phyloP scores from a whole-genome alignment of 2,329 filamentous ascomycete species.

The Hypoxylon sp. region DNA sequence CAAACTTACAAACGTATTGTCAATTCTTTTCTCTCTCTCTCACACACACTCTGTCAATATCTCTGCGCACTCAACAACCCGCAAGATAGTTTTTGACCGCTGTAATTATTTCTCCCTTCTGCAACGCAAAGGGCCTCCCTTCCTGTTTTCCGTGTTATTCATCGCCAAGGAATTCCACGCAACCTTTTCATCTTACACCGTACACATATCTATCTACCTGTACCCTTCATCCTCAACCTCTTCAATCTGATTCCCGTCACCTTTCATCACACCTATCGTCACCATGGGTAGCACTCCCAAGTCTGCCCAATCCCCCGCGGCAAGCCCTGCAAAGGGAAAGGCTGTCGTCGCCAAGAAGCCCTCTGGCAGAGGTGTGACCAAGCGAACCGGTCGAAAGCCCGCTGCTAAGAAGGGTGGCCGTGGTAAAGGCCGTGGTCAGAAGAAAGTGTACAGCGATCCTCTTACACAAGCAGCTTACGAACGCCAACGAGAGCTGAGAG shows the following conservation, averaged over 20 bases:
- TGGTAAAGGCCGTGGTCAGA: slow-evolving; percentile 61
- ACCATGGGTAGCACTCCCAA: slow-evolving; percentile 52
- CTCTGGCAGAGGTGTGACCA: slow-evolving; percentile 46
- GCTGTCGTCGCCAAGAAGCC: slow-evolving; percentile 43
- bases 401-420: slow-evolving; percentile 51
- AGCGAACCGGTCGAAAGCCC: slow-evolving; percentile 48
- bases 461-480: slow-evolving; percentile 72
- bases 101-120: slow-evolving; percentile 15
- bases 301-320: slow-evolving; percentile 51
- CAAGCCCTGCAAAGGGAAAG: slow-evolving; percentile 54
- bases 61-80: background rate
- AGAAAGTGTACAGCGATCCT: slow-evolving; percentile 69
- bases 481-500: slow-evolving; percentile 77
- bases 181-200: slow-evolving; percentile 20
- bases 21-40: background rate
- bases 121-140: background rate
- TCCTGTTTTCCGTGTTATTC: slow-evolving; percentile 29
- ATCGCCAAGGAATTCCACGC: slow-evolving; percentile 34
- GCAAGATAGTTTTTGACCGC: slow-evolving; percentile 3
- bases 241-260: background rate
- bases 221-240: slow-evolving; percentile 16
- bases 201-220: slow-evolving; percentile 6
- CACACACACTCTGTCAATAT: background rate
- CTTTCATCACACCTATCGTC: slow-evolving; percentile 35
- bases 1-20: slow-evolving; percentile 21